A percentile compares a stretch with the other conserved stretches of the same genome.
Conservation (phyloP, 148 eudicot species). For the Vaccinium corymbosum region DNA sequence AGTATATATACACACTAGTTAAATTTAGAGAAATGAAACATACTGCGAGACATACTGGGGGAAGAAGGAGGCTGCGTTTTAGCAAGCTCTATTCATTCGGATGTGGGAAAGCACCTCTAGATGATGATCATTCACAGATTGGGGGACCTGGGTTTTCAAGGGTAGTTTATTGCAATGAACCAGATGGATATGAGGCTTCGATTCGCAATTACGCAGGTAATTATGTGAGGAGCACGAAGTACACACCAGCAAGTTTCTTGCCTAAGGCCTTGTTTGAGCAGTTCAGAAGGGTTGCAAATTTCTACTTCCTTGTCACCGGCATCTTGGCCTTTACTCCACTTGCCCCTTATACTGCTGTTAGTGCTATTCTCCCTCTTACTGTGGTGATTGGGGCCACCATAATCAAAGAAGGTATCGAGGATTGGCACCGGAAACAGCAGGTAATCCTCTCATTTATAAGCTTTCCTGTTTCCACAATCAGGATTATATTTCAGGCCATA, state of each 20-base stretch:
- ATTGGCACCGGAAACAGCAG: slow-evolving; percentile 76
- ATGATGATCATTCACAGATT: slow-evolving; percentile 64
- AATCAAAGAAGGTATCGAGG: slow-evolving; percentile 89
- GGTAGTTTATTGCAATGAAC: slow-evolving; percentile 72
- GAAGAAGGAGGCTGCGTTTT: slow-evolving; percentile 50
- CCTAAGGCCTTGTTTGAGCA: slow-evolving; percentile 97
- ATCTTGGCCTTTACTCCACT: slow-evolving; percentile 66
- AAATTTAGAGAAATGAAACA: slow-evolving; percentile 18
- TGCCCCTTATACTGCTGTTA: slow-evolving; percentile 75
- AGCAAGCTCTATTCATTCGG: slow-evolving; percentile 85
- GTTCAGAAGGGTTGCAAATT: slow-evolving; percentile 97
- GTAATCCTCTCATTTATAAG: slow-evolving; percentile 27
- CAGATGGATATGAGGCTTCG: slow-evolving; percentile 32
- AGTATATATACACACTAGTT: neutral
- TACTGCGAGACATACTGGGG: slow-evolving; percentile 25
- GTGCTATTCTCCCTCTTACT: slow-evolving; percentile 71
- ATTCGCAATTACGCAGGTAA: slow-evolving; percentile 47
- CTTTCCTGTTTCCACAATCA: neutral
- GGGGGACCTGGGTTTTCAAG: slow-evolving; percentile 93
- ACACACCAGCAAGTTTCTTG: slow-evolving; percentile 67
- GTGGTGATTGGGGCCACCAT: slow-evolving; percentile 83
- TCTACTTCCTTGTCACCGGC: slow-evolving; percentile 77
- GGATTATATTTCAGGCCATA: neutral
- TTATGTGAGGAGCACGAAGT: slow-evolving; percentile 84
- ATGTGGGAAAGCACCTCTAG: slow-evolving; percentile 49